Evolutionary conservation across 345 rosid species (phyloP).

Genomic region (Ricinus communis): DNA sequence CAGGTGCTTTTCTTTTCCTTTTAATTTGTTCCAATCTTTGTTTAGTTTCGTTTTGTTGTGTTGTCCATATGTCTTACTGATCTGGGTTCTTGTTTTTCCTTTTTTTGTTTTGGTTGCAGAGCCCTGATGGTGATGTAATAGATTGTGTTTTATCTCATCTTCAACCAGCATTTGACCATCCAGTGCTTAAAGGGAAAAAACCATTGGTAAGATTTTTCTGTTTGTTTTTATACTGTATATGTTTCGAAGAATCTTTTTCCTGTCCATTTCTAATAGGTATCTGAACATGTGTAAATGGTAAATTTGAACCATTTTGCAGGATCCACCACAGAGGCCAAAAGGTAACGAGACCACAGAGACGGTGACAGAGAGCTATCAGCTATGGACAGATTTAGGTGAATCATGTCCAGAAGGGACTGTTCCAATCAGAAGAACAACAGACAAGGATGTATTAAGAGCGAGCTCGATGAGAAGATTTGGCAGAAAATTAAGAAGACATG

Average conservation of each 20-base stretch:
- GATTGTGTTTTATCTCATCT: constrained; percentile 37
- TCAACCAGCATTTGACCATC: constrained; percentile 43
- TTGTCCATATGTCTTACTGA: background rate
- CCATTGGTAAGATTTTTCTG: constrained; percentile 26
- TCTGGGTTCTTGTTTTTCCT: constrained; percentile 2
- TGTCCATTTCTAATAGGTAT: background rate
- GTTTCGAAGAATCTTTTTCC: background rate
- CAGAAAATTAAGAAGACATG: constrained; percentile 27
- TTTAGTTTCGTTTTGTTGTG: background rate
- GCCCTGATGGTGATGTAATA: constrained; percentile 36
- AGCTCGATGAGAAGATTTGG: constrained; percentile 23
- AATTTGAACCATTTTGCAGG: constrained; percentile 14
- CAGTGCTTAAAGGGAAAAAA: constrained; percentile 26
- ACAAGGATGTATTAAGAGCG: constrained; percentile 32
- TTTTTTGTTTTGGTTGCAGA: constrained; percentile 26
- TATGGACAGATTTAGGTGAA: constrained; percentile 30
- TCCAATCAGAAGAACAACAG: constrained; percentile 33
- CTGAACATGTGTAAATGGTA: background rate
- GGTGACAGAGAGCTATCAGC: constrained; percentile 20
- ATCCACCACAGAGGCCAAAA: constrained; percentile 33
- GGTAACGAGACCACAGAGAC: constrained; percentile 16
- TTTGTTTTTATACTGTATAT: background rate
- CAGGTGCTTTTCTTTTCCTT: constrained; percentile 12
- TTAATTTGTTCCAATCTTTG: background rate
- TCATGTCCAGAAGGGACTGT: constrained; percentile 37